Evolutionary conservation across 1,139 yeast genomes (phyloP), one percentile per base, ranked within the genome.

Genomic region (Taphrina sp.): DNA sequence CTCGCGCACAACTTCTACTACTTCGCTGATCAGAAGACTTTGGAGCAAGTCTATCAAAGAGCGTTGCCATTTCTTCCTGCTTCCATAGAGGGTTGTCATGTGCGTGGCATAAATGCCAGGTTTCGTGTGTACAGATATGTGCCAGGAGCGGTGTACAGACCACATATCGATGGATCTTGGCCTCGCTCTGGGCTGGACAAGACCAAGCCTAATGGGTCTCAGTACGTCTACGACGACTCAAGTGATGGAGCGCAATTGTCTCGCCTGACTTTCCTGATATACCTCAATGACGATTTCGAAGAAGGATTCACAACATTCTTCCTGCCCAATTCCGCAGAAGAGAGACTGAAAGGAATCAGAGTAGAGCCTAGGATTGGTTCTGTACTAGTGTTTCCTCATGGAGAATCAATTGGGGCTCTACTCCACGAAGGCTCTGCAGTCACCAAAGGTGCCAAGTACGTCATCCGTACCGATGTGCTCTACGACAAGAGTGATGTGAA

Each of bases 131-230:
- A 52, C 35, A 34, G 56, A 12, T 52, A 52, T 20, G 56, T 52
- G 7, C 56, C 56, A 5, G 56, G 56, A 17, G 56, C 56, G 10
- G 49, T 52, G 2, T 52, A 52, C 23, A 26, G 56, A 10, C 56
- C 56, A 5, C 56, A 52, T 20, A 33, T 52, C 24, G 56, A 52
- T 41, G 56, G 56, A 5, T 44, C 56, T n/a, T 52, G 56, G 56
- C 49, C 56, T 10, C 37, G 49, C 8, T 52, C 56, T 5, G 56
- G 56, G 1, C 42, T 41, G n/a, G 56, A 52, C 19, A n/a, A 5
- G 22, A 17, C 43, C 8, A 42, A 52, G 17, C 49, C 56, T n/a
- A 49, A 31, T 8, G 49, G 49, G 20, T 16, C 39, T 12, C 49
- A 42, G 35, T 52, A 52, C 26, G 3, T 52, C 8, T 52, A 42